These are phyloP conservation scores for Tolypocladium tropicale DNA, from an alignment of 2,329 filamentous ascomycete species.

Conservation along the genomic window DNA sequence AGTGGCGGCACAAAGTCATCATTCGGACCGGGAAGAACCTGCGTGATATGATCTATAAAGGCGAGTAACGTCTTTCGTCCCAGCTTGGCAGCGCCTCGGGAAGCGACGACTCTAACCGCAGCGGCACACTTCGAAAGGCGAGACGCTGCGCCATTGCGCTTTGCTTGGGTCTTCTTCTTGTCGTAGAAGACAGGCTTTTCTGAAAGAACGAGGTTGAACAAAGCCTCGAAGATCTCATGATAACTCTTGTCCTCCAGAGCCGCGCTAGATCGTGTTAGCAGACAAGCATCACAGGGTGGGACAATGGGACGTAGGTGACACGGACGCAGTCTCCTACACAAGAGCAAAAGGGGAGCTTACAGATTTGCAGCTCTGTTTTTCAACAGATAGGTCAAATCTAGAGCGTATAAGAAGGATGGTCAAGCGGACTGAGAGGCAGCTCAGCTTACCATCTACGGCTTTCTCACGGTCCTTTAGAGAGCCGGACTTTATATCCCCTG, in stretches of 20 bases:
- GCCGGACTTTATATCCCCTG: conserved; percentile 24
- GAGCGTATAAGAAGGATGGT: background rate
- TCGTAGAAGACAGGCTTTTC: conserved; percentile 59
- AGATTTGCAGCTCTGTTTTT: conserved; percentile 26
- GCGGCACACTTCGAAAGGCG: conserved; percentile 61
- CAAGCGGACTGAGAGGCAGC: background rate
- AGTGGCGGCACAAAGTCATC: conserved; percentile 60
- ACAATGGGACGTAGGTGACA: background rate
- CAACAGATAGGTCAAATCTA: conserved; percentile 27
- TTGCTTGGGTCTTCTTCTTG: conserved; percentile 34
- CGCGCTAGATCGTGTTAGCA: conserved; percentile 12
- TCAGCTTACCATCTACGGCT: conserved; percentile 28
- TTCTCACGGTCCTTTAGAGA: conserved; percentile 26
- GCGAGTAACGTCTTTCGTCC: conserved; percentile 69
- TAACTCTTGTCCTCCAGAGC: conserved; percentile 66
- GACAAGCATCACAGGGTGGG: too few species aligned
- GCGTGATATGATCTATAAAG: conserved; percentile 71
- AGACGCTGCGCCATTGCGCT: conserved; percentile 36
- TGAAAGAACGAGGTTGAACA: conserved; percentile 58
- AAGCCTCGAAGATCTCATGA: conserved; percentile 67
- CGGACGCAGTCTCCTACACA: too few species aligned
- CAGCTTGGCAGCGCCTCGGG: conserved; percentile 57
- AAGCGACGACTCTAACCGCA: conserved; percentile 61
- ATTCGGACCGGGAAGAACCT: conserved; percentile 54
- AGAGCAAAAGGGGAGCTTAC: conserved; percentile 16